Evolutionary conservation across 345 rosid genomes (phyloP), one percentile per base, ranked within the genome.

Genomic region (Eucalyptus cloeziana): DNA sequence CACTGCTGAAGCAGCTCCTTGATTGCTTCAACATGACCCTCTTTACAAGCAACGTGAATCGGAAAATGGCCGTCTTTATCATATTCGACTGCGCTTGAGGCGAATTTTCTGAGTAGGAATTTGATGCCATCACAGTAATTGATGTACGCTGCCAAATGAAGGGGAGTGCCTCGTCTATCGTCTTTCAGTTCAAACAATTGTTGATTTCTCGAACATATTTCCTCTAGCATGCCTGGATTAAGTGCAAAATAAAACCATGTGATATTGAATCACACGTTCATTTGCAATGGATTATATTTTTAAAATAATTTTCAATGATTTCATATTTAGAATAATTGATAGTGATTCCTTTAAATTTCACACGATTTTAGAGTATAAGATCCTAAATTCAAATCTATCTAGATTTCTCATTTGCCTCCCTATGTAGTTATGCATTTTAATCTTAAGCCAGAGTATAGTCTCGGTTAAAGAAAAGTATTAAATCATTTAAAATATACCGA

Each of bases 201-300:
- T 69, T 0, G 80, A 69, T 69, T 69, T 2, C 24, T 17, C 2
- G 1, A 0, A 17, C 24, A 3, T 8, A 69, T 33, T 69, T 33
- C 2, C 24, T 10, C 0, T 5, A 69, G 25, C 80, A 69, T 69
- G 80, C 3, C 80, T 69, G 2, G 44, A 69, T 69, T 33, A 33
- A 69, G 44, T 69, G 80, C 7, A 40, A 33, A 33, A 69, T 33
- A 69, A 69, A 33, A 33, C 7, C 44, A 69, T 33, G 40, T 33
- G 37, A 33, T 17, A 69, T 16, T 19, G 9, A 33, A 31, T 3
- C 13, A 33, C 11, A 2, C 7, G 5, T 69, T 8, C 44, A 69
- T 69, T 33, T 67, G 51, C 17, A 67, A 4, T 1, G 2, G 19
- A 8, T n/a, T 64, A 64, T 14, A 14, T n/a, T n/a, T 67, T 60